Conservation (phyloP, 192 early-diverging fungal species). For the Backusella parvicylindrica region DNA sequence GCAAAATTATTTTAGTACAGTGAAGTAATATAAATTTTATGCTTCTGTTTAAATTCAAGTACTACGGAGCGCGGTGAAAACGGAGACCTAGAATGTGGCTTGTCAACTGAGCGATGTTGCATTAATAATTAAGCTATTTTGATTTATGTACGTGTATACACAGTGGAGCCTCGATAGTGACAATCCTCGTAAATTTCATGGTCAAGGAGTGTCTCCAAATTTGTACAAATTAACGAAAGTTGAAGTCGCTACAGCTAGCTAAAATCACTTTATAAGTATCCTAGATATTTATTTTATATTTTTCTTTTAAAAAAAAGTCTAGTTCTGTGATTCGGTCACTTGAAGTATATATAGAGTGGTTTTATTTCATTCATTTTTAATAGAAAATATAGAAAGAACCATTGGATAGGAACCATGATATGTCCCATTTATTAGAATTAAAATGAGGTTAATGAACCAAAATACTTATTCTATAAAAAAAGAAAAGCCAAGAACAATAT, state of each 20-base stretch:
- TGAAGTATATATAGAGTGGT: too few relatives aligned
- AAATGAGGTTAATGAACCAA: not conserved
- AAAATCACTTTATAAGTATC: not conserved
- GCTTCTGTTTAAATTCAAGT: not conserved
- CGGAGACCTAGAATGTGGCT: not conserved
- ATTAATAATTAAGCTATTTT: not conserved
- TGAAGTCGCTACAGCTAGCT: too few relatives aligned
- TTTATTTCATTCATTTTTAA: not conserved
- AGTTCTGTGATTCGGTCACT: too few relatives aligned
- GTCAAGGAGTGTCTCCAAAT: too few relatives aligned
- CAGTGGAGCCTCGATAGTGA: too few relatives aligned
- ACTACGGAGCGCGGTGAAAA: not conserved
- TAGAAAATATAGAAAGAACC: not conserved
- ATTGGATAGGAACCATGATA: not conserved
- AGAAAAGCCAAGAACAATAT: not conserved
- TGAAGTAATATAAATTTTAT: not conserved
- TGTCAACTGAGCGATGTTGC: not conserved
- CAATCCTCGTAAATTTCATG: too few relatives aligned
- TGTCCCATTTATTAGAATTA: not conserved
- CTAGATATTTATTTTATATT: too few relatives aligned
- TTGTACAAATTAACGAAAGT: too few relatives aligned
- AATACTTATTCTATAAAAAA: not conserved
- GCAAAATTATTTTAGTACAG: not conserved
- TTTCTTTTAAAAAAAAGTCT: too few relatives aligned
- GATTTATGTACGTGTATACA: too few relatives aligned